These are phyloP conservation scores for Iris pallida DNA, from an alignment of 116 monocot genomes.

Conservation along the genomic window DNA sequence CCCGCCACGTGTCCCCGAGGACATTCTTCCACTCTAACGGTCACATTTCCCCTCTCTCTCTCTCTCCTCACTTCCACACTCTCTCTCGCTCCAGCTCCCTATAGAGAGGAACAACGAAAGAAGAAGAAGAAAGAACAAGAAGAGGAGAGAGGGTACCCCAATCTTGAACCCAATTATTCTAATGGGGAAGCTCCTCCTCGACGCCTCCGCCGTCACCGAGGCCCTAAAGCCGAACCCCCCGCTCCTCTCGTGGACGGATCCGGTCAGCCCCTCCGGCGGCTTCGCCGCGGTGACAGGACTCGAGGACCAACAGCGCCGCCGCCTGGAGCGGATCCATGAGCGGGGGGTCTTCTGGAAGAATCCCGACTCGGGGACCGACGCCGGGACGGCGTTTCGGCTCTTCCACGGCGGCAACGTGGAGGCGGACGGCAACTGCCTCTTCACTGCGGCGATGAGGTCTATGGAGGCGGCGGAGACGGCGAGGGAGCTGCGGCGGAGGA, in stretches of 20 bases:
- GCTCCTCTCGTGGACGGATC: constrained; percentile 29
- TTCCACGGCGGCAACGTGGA: constrained; percentile 78
- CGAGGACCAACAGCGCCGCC: constrained; percentile 67
- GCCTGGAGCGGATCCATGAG: constrained; percentile 40
- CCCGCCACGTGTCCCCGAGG: not conserved
- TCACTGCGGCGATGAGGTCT: constrained; percentile 59
- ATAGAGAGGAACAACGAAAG: not conserved
- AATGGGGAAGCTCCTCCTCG: constrained; percentile 71
- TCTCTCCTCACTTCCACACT: not conserved
- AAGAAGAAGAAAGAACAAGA: not conserved
- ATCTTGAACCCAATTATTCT: not conserved
- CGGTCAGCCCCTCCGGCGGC: not conserved
- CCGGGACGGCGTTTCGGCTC: constrained; percentile 37
- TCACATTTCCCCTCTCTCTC: not conserved
- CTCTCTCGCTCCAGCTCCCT: not conserved
- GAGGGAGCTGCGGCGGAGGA: constrained; percentile 54
- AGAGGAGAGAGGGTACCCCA: not conserved
- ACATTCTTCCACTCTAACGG: constrained; percentile 2
- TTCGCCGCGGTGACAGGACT: constrained; percentile 40
- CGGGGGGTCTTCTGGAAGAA: constrained; percentile 66
- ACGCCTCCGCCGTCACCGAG: constrained; percentile 40
- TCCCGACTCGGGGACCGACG: constrained; percentile 6
- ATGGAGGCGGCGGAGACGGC: constrained; percentile 36
- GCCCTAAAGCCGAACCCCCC: constrained; percentile 21
- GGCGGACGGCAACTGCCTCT: constrained; percentile 87